A percentile compares a stretch with the other conserved stretches of the same genome.
Conservation (phyloP, 1,139 yeast species). For the Nakaseomyces nivariensis region DNA sequence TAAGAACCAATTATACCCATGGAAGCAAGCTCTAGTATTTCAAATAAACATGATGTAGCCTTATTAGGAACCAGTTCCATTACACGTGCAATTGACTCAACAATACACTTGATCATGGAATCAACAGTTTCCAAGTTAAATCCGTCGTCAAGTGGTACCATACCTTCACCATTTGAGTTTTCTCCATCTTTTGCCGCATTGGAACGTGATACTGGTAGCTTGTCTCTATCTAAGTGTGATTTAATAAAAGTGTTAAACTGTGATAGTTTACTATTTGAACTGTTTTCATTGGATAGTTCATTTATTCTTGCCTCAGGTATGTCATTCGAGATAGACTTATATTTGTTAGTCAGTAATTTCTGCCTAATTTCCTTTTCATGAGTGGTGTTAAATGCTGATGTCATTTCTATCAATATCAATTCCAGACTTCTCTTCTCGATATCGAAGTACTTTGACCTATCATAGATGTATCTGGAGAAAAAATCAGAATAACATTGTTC, state of each 20-base stretch:
- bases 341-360: slow-evolving; percentile 37
- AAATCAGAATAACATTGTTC: slow-evolving; percentile 68
- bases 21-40: slow-evolving; percentile 55
- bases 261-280: slow-evolving; percentile 26
- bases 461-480: slow-evolving; percentile 61
- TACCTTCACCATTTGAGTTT: background rate
- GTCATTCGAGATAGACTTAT: slow-evolving; percentile 13
- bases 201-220: slow-evolving; percentile 22
- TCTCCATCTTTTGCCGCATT: background rate
- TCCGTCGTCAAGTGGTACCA: slow-evolving; percentile 10
- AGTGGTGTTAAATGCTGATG: slow-evolving; percentile 41
- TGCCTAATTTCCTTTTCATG: slow-evolving; percentile 45
- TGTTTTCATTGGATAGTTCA: slow-evolving; percentile 5
- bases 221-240: slow-evolving; percentile 32
- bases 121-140: slow-evolving; percentile 47
- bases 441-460: slow-evolving; percentile 54
- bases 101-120: slow-evolving; percentile 54
- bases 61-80: slow-evolving; percentile 62
- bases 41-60: slow-evolving; percentile 55
- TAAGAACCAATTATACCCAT: slow-evolving; percentile 67
- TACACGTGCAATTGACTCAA: slow-evolving; percentile 72
- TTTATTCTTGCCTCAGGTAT: slow-evolving; percentile 1
- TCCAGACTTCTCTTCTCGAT: slow-evolving; percentile 65
- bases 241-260: slow-evolving; percentile 34
- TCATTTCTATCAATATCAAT: slow-evolving; percentile 43